These are phyloP conservation scores for Brasilioporus rufonigricans DNA, from an alignment of 768 basidiomycete genomes.

Conservation along the genomic window DNA sequence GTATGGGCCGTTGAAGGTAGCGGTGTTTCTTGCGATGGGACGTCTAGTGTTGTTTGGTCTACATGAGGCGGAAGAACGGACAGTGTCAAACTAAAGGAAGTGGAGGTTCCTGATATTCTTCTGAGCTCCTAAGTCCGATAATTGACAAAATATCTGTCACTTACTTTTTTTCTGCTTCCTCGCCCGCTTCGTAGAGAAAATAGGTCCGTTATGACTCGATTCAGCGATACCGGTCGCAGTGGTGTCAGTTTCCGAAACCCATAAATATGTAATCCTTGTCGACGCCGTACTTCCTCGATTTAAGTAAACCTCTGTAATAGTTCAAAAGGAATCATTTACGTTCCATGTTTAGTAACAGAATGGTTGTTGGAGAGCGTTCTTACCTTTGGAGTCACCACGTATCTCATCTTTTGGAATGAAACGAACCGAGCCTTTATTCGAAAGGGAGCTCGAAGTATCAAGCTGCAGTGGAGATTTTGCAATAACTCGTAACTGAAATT, in stretches of 20 bases:
- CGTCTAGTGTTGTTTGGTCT: neutral
- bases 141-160: neutral
- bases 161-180: slow-evolving; percentile 12
- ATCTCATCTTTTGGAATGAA: neutral
- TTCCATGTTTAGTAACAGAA: neutral
- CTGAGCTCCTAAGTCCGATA: neutral
- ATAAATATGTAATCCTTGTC: neutral
- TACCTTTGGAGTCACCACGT: slow-evolving; percentile 5
- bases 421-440: neutral
- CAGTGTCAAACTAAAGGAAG: slow-evolving; percentile 2
- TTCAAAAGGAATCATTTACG: neutral
- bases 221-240: neutral
- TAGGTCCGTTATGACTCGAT: too few species aligned
- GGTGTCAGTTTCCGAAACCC: neutral
- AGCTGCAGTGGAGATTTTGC: slow-evolving; percentile 25
- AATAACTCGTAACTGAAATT: slow-evolving; percentile 61
- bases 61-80: neutral
- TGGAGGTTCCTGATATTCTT: slow-evolving; percentile 1
- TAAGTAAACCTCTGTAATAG: neutral
- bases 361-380: neutral
- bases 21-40: neutral
- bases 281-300: neutral
- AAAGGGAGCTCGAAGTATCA: slow-evolving; percentile 4
- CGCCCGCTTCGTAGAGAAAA: neutral
- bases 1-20: neutral